A percentile compares a stretch with the other conserved stretches of the same genome.
Evolutionary conservation across 768 basidiomycete genomes (phyloP).

Genomic region (Coprinellus micaceus): DNA sequence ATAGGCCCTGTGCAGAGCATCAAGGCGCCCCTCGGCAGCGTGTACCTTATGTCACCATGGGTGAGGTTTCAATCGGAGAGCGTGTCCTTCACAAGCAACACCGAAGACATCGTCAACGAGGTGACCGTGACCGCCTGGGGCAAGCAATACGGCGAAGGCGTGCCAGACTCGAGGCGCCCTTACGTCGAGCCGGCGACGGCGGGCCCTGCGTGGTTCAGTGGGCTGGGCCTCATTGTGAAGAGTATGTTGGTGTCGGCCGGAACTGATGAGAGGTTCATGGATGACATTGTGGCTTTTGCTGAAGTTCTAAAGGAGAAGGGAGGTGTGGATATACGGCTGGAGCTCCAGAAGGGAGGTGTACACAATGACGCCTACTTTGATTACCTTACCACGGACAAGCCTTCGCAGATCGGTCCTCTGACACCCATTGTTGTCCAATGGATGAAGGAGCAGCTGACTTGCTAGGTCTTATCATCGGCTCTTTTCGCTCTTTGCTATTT

Average conservation of each 20-base stretch:
- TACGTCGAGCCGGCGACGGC: conserved; percentile 26
- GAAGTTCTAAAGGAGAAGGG: conserved; percentile 9
- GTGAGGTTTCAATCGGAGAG: conserved; percentile 21
- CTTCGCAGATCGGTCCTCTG: not conserved
- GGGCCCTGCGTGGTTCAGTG: conserved; percentile 27
- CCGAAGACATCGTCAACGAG: conserved; percentile 22
- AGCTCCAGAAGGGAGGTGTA: not conserved
- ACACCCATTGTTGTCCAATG: conserved; percentile 1
- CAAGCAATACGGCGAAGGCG: conserved; percentile 13
- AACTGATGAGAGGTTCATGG: conserved; percentile 22
- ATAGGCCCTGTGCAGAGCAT: conserved; percentile 22
- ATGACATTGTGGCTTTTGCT: conserved; percentile 24
- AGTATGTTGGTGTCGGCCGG: conserved; percentile 28
- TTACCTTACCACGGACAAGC: not conserved
- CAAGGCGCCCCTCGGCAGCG: conserved; percentile 24
- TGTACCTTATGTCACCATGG: conserved; percentile 41
- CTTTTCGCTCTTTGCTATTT: too few species aligned
- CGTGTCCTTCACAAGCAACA: conserved; percentile 11
- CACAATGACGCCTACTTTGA: conserved; percentile 1
- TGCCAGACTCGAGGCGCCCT: conserved; percentile 12
- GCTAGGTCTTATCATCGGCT: too few species aligned
- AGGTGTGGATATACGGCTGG: not conserved
- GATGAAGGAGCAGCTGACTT: conserved; percentile 3
- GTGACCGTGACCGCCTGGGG: conserved; percentile 18
- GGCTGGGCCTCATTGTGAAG: conserved; percentile 19